Conservation (phyloP, 1,284 basidiomycete genomes). For the Rhizoctonia solani region DNA sequence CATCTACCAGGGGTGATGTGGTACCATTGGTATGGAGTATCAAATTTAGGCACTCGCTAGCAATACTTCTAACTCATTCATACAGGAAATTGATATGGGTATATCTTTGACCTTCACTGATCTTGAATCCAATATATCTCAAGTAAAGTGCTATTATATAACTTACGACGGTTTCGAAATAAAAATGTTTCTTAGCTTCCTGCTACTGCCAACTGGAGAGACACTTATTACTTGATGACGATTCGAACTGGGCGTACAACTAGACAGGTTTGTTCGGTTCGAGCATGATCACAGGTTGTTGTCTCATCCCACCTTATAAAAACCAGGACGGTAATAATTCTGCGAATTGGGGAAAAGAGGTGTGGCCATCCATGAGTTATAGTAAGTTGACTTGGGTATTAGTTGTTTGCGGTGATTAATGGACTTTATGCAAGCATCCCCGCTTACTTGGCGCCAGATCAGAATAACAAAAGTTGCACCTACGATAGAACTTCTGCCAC, state of each 20-base stretch:
- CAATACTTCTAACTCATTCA: not conserved
- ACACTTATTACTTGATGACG: not conserved
- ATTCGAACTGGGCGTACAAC: not conserved
- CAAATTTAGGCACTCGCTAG: not conserved
- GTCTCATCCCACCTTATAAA: too few relatives aligned
- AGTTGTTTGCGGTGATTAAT: too few relatives aligned
- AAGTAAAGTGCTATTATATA: not conserved
- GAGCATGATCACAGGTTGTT: not conserved
- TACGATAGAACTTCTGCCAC: not conserved
- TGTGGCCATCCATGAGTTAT: too few relatives aligned
- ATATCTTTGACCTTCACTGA: slow-evolving; percentile 4
- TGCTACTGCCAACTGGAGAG: not conserved
- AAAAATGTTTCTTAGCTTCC: not conserved
- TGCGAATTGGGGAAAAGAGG: too few relatives aligned
- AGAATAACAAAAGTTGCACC: not conserved
- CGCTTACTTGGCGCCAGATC: not conserved
- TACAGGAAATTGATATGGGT: slow-evolving; percentile 13
- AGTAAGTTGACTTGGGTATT: too few relatives aligned
- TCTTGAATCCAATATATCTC: not conserved
- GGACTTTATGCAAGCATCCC: not conserved
- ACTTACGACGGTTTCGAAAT: too few relatives aligned
- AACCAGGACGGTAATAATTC: too few relatives aligned
- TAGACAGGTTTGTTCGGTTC: not conserved
- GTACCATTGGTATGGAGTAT: not conserved
- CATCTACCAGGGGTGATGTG: slow-evolving; percentile 15